These are phyloP conservation scores for Paecilomyces niveus DNA, from an alignment of 2,329 filamentous ascomycete genomes.

Conservation along the genomic window DNA sequence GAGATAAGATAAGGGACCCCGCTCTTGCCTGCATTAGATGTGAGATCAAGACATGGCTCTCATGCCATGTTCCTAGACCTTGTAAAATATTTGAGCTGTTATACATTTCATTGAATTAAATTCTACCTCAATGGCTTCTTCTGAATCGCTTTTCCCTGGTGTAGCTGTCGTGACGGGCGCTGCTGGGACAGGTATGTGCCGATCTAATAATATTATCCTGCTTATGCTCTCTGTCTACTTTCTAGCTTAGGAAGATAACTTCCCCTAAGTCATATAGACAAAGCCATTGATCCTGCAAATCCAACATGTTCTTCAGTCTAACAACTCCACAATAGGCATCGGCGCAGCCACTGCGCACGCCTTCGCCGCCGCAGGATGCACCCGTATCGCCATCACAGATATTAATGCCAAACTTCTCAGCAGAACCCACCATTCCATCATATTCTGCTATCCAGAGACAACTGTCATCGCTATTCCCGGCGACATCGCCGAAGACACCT, in stretches of 20 bases:
- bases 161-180: conserved; percentile 44
- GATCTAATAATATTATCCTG: not conserved
- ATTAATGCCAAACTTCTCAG: conserved; percentile 37
- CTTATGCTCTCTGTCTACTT: too few species aligned
- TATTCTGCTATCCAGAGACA: conserved; percentile 32
- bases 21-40: not conserved
- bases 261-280: too few species aligned
- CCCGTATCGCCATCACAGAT: conserved; percentile 49
- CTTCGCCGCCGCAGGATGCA: conserved; percentile 46
- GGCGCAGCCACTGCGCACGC: conserved; percentile 47
- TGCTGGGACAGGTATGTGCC: conserved; percentile 37
- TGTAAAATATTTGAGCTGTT: not conserved
- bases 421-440: conserved; percentile 21
- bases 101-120: not conserved
- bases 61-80: not conserved
- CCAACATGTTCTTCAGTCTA: too few species aligned
- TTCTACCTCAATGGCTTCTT: not conserved
- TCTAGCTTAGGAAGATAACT: too few species aligned
- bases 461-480: conserved; percentile 35
- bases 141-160: conserved; percentile 30
- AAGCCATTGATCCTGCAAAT: too few species aligned
- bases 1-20: not conserved
- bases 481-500: conserved; percentile 40
- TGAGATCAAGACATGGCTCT: not conserved
- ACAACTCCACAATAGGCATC: conserved; percentile 38